phyloP scores from a whole-genome alignment of 306 rosid genomes.

The Quercus alba region DNA sequence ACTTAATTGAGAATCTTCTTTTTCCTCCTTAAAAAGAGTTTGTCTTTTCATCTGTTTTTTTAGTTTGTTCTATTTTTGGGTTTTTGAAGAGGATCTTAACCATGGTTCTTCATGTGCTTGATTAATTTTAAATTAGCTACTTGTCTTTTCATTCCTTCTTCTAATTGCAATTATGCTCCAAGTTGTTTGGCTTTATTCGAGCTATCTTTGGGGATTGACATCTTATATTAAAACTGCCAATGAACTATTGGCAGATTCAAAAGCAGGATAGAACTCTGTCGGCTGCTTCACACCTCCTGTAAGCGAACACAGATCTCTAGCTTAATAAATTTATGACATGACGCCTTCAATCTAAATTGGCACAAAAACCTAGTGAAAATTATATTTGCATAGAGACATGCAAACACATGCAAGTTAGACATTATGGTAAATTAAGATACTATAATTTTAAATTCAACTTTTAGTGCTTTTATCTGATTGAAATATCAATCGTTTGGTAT shows the following conservation, averaged over 20 bases:
- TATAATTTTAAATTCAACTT: neutral
- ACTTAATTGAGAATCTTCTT: neutral
- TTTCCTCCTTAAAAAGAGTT: neutral
- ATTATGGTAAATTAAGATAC: neutral
- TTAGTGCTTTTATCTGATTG: neutral
- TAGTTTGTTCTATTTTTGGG: neutral
- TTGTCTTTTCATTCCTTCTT: constrained; percentile 1
- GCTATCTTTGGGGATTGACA: constrained; percentile 81
- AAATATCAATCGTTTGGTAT: too few relatives aligned
- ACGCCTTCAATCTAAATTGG: neutral
- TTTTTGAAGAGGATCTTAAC: neutral
- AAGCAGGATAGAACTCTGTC: constrained; percentile 54
- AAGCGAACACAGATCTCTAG: neutral
- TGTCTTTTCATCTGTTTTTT: neutral
- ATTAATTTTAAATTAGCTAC: neutral
- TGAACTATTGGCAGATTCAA: constrained; percentile 76
- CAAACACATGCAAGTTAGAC: neutral
- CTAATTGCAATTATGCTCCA: constrained; percentile 22
- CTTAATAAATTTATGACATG: neutral
- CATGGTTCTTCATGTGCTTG: neutral
- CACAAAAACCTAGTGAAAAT: neutral
- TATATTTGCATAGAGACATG: neutral
- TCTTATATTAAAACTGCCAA: constrained; percentile 73
- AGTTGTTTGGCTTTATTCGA: constrained; percentile 62
- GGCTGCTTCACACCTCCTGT: constrained; percentile 29